Evolutionary conservation across 495 filamentous ascomycete species (phyloP), one percentile per base, ranked within the genome.

Genomic region (Parachaetomium inaequale): DNA sequence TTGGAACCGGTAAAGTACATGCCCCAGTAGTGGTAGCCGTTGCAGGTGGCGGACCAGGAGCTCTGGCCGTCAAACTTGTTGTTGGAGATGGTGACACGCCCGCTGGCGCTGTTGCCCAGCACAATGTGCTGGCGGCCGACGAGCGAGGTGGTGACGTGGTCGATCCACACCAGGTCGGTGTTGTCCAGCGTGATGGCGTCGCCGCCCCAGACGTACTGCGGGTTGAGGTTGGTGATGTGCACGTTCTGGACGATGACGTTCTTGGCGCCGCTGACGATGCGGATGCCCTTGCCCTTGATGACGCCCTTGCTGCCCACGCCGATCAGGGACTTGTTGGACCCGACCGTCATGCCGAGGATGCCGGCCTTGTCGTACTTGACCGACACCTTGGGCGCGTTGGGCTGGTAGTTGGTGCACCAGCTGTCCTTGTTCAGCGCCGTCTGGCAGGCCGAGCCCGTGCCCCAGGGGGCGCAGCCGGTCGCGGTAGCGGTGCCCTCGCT

Each of bases 361-460:
- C 54, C 54, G 38, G 54, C 54, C 54, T 57, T 57, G 38, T 57
- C 54, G 54, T 57, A 57, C 54, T 28, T 57, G 54, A 57, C 28
- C 7, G 26, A 10, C 15, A 57, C 54, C 25, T 45, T 57, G 54
- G 54, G 54, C 5, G 54, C 54, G 25, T 45, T 57, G 54, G 54
- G 25, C 26, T 57, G 54, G 25, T 57, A 28, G 36, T 43, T 46
- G 38, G 6, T 21, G 54, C 54, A 57, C 54, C 54, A 57, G 54
- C 21, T 45, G 40, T 57, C 46, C 36, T 45, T 43, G 40, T 57
- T 57, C 7, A 57, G 15, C 25, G 54, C 23, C 15, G 17, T 29
- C 28, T 57, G 52, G 40, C 54, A 57, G 21, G 25, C 54, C 0
- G 54, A 57, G 14, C 54, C 54, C 8, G 54, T 57, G n/a, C 54